Base-by-base conservation (phyloP, 768 basidiomycete genomes). In the Lactifluus echinatus region DNA sequence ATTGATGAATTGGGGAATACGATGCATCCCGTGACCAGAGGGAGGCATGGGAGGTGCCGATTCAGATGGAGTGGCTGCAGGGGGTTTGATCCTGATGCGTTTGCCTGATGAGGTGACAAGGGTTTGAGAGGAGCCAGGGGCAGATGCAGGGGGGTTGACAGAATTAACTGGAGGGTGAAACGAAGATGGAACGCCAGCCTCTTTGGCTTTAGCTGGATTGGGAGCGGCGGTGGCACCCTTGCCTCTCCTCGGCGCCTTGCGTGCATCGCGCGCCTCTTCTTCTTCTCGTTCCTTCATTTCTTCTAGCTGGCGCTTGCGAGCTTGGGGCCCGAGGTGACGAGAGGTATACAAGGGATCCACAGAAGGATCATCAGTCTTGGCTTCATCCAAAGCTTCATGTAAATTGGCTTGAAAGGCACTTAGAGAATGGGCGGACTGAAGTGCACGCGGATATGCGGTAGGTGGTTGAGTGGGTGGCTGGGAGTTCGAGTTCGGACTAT, bases 381-480 rank as follows among this genome's bases (percentile, higher is more conserved):
- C 69, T 61, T 82, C 81, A 8, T 65, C 69, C 65, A 75, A 70
- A 28, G 77, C 79, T 56, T 75, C 74, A 46, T 76, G 76, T 24
- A 81, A 69, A 66, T 79, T 82, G 34, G 57, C 65, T 57, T 75
- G 70, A 63, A 81, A 79, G 49, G 69, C 71, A 15, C 71, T 72
- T 59, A 77, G 75, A 39, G 76, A 69, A 23, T 73, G 71, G 10
- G 72, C 23, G 43, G 74, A 73, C 52, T 76, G 68, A 34, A 80
- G 71, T 37, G 75, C 72, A 57, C 77, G 80, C 23, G 79, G 78
- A 51, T 76, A 76, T 37, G 79, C 79, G 55, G 75, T 74, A 17
- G 71, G 72, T 8, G 75, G 74, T 45, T 75, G 74, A 17, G 68
- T 42, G 2, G 66, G 64, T 19, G 48, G 55, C 29, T 65, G n/a